phyloP scores from a whole-genome alignment of 225 moss, liverwort and hornwort species.

The Marchantia paleacea region DNA sequence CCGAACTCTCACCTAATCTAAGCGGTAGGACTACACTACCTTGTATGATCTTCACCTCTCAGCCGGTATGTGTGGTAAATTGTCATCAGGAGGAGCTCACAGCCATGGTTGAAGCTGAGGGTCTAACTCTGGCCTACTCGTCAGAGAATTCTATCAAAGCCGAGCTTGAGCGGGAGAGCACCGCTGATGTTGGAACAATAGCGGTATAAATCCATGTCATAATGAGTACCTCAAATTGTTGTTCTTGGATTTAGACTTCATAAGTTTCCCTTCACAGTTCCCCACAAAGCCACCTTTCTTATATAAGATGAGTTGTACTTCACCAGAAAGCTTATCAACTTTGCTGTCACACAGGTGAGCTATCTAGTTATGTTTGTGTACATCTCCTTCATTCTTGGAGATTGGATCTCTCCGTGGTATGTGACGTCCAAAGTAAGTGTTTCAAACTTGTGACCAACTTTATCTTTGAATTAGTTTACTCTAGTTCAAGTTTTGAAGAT shows the following conservation, averaged over 20 bases:
- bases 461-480: background rate
- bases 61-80: background rate
- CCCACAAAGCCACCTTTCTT: too few species aligned
- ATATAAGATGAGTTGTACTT: background rate
- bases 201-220: slow-evolving; percentile 41
- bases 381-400: slow-evolving; percentile 84
- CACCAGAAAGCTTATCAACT: background rate
- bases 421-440: slow-evolving; percentile 81
- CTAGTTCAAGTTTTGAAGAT: background rate
- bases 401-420: slow-evolving; percentile 70
- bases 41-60: background rate
- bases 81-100: slow-evolving; percentile 65
- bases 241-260: too few species aligned
- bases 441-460: background rate
- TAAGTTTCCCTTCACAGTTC: too few species aligned
- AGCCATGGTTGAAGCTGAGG: slow-evolving; percentile 47
- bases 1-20: background rate
- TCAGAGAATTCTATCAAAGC: slow-evolving; percentile 88
- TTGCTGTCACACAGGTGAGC: slow-evolving; percentile 66
- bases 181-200: slow-evolving; percentile 79
- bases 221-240: too few species aligned
- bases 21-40: background rate
- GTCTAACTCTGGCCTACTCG: slow-evolving; percentile 71
- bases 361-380: slow-evolving; percentile 94
- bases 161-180: slow-evolving; percentile 86